A percentile compares a stretch with the other conserved stretches of the same genome.
Conservation (phyloP, 805 yeast genomes). For the Candida boidinii region DNA sequence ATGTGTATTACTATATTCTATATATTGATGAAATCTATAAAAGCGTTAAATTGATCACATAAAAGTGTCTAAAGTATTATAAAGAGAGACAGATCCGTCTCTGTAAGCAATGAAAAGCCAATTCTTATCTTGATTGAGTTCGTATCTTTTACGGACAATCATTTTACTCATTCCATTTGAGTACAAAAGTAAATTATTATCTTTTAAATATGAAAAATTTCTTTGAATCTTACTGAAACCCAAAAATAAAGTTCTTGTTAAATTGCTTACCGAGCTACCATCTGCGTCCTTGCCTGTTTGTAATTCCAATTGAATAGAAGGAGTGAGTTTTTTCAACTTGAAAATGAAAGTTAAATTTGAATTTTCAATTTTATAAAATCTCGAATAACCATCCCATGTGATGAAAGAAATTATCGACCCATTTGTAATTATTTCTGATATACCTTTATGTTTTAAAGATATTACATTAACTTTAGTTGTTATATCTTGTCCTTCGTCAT, state of each 20-base stretch:
- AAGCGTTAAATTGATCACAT: no score
- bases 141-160: constrained; percentile 21
- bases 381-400: constrained; percentile 45
- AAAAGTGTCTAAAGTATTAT: no score
- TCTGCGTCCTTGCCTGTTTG: not conserved
- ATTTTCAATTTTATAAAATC: constrained; percentile 22
- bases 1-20: no score
- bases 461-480: constrained; percentile 5
- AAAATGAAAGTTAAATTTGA: constrained; percentile 3
- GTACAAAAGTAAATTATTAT: constrained; percentile 6
- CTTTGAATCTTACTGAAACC: constrained; percentile 15
- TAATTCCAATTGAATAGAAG: constrained; percentile 3
- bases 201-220: constrained; percentile 7
- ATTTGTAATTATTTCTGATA: constrained; percentile 16
- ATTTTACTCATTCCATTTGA: constrained; percentile 25
- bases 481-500: constrained; percentile 1
- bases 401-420: constrained; percentile 22
- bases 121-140: constrained; percentile 11
- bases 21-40: no score
- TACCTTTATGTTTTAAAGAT: constrained; percentile 28
- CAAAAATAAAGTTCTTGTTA: constrained; percentile 10
- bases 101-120: constrained; percentile 24
- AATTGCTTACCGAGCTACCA: not conserved
- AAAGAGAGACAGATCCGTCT: constrained; percentile 23
- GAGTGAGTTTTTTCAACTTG: constrained; percentile 17